Evolutionary conservation across 345 rosid species (phyloP), one percentile per base, ranked within the genome.

Genomic region (Raphanus sativus): DNA sequence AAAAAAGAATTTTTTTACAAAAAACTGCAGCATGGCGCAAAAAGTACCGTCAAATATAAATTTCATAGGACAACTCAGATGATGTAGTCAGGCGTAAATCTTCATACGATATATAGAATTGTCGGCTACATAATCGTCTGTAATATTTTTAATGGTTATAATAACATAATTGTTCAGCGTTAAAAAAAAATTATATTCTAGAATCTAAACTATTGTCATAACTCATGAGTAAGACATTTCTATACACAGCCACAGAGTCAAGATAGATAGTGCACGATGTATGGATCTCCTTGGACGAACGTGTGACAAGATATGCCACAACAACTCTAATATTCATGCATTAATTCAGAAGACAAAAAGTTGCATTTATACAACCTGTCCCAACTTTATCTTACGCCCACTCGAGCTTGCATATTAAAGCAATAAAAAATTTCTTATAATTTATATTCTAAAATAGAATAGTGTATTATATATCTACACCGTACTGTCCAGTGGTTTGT

Each of bases 241-340:
- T 16, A 21, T 21, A 70, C 36, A 52, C 58, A 70, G 60, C 60
- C 50, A 70, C 75, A 21, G 21, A 21, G 21, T 21, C 21, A 54
- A 70, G 54, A 71, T n/a, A n/a, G n/a, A n/a, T 45, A 42, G 65
- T 71, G 33, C 50, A 71, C 45, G 28, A 77, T 71, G 71, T 56
- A 71, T 77, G 81, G 81, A 77, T 71, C 48, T 77, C 61, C 52
- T 64, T 64, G 2, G 71, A 56, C 65, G 67, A 54, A 77, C 81
- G 81, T 77, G 81, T 65, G 81, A 71, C 40, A 65, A 71, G 52
- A 77, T 77, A 58, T 56, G 62, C 72, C 81, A 77, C 67, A 77
- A 29, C 76, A 56, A 56, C 72, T 56, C 65, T 15, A 67, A 71
- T 64, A 64, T 65, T 16, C 54, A 71, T 71, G 76, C 76, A 77